Evolutionary conservation across 108 stramenopile species (phyloP).

Genomic region (Fragilaria crotonensis): DNA sequence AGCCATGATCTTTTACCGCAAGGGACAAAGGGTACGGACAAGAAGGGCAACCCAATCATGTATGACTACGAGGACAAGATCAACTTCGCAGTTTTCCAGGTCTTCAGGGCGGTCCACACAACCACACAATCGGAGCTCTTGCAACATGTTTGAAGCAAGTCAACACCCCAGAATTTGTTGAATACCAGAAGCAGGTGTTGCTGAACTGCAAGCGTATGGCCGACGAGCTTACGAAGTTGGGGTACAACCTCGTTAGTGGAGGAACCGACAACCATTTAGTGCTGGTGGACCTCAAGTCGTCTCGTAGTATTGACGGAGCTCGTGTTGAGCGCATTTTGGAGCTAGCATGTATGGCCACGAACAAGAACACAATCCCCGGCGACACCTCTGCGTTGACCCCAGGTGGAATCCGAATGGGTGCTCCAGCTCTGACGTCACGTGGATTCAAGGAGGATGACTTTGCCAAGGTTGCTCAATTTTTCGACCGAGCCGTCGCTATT

Average conservation of each 20-base stretch:
- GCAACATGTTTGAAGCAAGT: slow-evolving; percentile 96
- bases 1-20: slow-evolving; percentile 99
- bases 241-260: slow-evolving; percentile 94
- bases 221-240: slow-evolving; percentile 65
- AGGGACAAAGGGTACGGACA: slow-evolving; percentile 79
- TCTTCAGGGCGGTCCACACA: slow-evolving; percentile 99
- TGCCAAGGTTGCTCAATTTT: slow-evolving; percentile 90
- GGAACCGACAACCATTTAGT: slow-evolving; percentile 99
- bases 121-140: slow-evolving; percentile 98
- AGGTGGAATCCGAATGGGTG: slow-evolving; percentile 99
- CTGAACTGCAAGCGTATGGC: slow-evolving; percentile 75
- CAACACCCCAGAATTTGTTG: slow-evolving; percentile 84
- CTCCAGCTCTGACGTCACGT: slow-evolving; percentile 96
- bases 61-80: slow-evolving; percentile 96
- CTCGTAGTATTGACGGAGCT: slow-evolving; percentile 89
- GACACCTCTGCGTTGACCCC: slow-evolving; percentile 93
- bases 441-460: slow-evolving; percentile 98
- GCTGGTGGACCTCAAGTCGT: slow-evolving; percentile 94
- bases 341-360: slow-evolving; percentile 90
- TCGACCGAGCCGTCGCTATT: slow-evolving; percentile 93
- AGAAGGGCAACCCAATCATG: slow-evolving; percentile 94
- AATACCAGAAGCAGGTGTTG: slow-evolving; percentile 92
- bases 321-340: slow-evolving; percentile 97
- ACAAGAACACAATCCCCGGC: slow-evolving; percentile 97
- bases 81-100: slow-evolving; percentile 99